Evolutionary conservation across 2,329 filamentous ascomycete species (phyloP).

Genomic region (Xylariaceae sp.): DNA sequence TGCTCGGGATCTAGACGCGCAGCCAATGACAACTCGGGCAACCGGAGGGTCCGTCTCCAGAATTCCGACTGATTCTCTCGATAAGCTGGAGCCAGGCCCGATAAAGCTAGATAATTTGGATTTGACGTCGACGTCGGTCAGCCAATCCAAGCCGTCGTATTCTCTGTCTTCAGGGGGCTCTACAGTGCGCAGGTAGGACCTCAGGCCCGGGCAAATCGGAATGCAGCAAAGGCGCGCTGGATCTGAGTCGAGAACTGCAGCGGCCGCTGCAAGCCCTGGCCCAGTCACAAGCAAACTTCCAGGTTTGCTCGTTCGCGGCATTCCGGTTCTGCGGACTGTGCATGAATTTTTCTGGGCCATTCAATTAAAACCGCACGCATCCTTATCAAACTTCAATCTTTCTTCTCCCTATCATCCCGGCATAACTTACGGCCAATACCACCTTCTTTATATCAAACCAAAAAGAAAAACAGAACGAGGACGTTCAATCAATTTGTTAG

Average conservation of each 20-base stretch:
- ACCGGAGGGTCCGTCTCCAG: neutral
- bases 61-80: slow-evolving; percentile 24
- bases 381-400: neutral
- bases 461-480: neutral
- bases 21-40: slow-evolving; percentile 17
- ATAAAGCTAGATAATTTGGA: slow-evolving; percentile 9
- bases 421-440: slow-evolving; percentile 2
- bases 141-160: neutral
- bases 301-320: neutral
- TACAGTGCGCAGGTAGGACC: too few relatives aligned
- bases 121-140: slow-evolving; percentile 1
- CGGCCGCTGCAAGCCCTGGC: neutral
- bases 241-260: neutral
- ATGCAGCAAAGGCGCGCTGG: slow-evolving; percentile 12
- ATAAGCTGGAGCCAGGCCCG: slow-evolving; percentile 10
- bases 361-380: slow-evolving; percentile 19
- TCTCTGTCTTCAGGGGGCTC: slow-evolving; percentile 11
- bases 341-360: slow-evolving; percentile 17
- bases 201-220: slow-evolving; percentile 17
- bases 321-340: slow-evolving; percentile 1
- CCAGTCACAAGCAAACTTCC: slow-evolving; percentile 11
- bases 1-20: slow-evolving; percentile 14
- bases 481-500: slow-evolving; percentile 3
- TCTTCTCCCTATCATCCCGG: slow-evolving; percentile 3
- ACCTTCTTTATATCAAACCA: slow-evolving; percentile 13